Percentiles rank a stretch among this genome's conserved stretches.
Conservation (phyloP, 164 flowering plant genomes). For the Stephania japonica region DNA sequence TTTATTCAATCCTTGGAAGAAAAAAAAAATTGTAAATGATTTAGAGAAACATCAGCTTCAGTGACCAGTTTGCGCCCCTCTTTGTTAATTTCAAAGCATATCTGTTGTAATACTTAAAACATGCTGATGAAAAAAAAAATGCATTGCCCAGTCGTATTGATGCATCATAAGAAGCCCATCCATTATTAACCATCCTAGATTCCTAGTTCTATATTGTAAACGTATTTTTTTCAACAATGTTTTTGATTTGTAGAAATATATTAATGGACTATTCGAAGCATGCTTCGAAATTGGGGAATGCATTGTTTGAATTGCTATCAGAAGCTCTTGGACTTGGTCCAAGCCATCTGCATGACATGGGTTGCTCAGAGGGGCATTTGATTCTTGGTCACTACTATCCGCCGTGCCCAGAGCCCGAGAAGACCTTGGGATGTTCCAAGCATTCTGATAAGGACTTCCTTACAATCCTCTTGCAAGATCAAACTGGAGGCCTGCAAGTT, state of each 20-base stretch:
- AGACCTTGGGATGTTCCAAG: constrained; percentile 18
- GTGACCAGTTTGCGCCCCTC: no score
- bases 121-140: no score
- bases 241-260: constrained; percentile 17
- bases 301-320: constrained; percentile 26
- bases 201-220: no score
- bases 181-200: no score
- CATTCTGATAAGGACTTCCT: constrained; percentile 27
- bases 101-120: no score
- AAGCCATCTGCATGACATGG: constrained; percentile 18
- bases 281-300: constrained; percentile 15
- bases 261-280: constrained; percentile 22
- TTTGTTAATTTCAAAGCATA: no score
- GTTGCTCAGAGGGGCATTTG: constrained; percentile 16
- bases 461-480: constrained; percentile 25
- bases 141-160: no score
- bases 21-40: no score
- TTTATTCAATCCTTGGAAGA: no score
- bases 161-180: no score
- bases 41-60: no score
- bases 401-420: constrained; percentile 26
- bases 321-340: constrained; percentile 31
- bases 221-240: no score
- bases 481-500: constrained; percentile 26
- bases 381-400: constrained; percentile 19